Evolutionary conservation across 1,139 yeast species (phyloP).

Genomic region (Taiozyma sp.): DNA sequence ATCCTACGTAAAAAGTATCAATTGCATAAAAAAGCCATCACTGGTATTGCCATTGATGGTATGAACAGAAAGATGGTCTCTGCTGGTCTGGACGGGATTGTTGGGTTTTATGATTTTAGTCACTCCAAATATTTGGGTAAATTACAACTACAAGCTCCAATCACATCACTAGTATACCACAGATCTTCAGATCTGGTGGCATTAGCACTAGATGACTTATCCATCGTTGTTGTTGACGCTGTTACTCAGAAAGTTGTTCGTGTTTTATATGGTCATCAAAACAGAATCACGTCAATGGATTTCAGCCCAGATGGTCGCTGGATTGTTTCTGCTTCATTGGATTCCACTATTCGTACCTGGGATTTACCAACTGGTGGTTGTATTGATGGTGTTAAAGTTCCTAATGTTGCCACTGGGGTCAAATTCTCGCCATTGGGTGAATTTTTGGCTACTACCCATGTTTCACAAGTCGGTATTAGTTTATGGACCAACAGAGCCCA

Average conservation of each 20-base stretch:
- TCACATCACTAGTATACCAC: slow-evolving; percentile 74
- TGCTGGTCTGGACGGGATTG: slow-evolving; percentile 82
- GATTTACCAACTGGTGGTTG: slow-evolving; percentile 97
- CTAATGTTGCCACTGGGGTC: slow-evolving; percentile 74
- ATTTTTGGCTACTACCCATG: slow-evolving; percentile 90
- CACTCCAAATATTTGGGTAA: slow-evolving; percentile 67
- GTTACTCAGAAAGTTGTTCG: slow-evolving; percentile 81
- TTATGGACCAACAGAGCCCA: slow-evolving; percentile 93
- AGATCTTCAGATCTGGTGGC: slow-evolving; percentile 83
- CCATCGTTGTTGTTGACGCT: slow-evolving; percentile 79
- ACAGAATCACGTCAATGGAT: slow-evolving; percentile 83
- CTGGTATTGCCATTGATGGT: slow-evolving; percentile 88
- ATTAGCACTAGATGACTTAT: slow-evolving; percentile 79
- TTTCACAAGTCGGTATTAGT: slow-evolving; percentile 82
- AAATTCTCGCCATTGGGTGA: slow-evolving; percentile 89
- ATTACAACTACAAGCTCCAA: slow-evolving; percentile 68
- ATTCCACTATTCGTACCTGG: slow-evolving; percentile 92
- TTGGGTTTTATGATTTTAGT: slow-evolving; percentile 85
- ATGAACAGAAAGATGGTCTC: slow-evolving; percentile 86
- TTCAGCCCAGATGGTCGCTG: slow-evolving; percentile 96
- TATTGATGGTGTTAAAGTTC: slow-evolving; percentile 83
- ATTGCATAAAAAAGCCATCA: slow-evolving; percentile 75
- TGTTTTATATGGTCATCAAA: slow-evolving; percentile 85
- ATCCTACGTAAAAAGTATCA: slow-evolving; percentile 57
- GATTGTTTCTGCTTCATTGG: slow-evolving; percentile 82